phyloP scores from a whole-genome alignment of 257 asterid species.

The Lycium ferocissimum region DNA sequence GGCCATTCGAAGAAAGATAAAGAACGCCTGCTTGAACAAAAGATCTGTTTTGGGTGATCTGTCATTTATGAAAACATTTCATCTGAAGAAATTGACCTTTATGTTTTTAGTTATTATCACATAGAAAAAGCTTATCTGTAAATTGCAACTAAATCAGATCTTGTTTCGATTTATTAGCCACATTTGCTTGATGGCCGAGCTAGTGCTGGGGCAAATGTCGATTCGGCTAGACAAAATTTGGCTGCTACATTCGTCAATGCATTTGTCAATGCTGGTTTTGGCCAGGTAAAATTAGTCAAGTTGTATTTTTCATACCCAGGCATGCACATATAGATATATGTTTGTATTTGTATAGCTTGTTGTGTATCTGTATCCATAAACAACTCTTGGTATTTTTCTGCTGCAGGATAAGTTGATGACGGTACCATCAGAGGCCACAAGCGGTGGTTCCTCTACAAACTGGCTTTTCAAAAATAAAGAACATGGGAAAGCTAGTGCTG shows the following conservation, averaged over 20 bases:
- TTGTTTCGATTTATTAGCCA: conserved; percentile 54
- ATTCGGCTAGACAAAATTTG: conserved; percentile 95
- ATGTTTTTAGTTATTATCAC: background rate
- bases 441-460: conserved; percentile 73
- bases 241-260: conserved; percentile 99
- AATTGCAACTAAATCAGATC: background rate
- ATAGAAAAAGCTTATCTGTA: background rate
- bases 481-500: conserved; percentile 96
- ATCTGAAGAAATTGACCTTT: background rate
- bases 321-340: background rate
- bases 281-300: conserved; percentile 61
- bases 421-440: conserved; percentile 77
- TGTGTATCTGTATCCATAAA: conserved; percentile 3
- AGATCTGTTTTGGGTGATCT: conserved; percentile 6
- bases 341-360: background rate
- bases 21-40: background rate
- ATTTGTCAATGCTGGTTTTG: conserved; percentile 97
- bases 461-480: conserved; percentile 96
- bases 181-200: conserved; percentile 95
- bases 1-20: background rate
- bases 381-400: background rate
- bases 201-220: conserved; percentile 79
- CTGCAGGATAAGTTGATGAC: conserved; percentile 95
- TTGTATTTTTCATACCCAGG: background rate
- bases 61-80: background rate